A percentile compares a stretch with the other conserved stretches of the same genome.
Conservation (phyloP, 257 asterid species). For the Solanum chmielewskii region DNA sequence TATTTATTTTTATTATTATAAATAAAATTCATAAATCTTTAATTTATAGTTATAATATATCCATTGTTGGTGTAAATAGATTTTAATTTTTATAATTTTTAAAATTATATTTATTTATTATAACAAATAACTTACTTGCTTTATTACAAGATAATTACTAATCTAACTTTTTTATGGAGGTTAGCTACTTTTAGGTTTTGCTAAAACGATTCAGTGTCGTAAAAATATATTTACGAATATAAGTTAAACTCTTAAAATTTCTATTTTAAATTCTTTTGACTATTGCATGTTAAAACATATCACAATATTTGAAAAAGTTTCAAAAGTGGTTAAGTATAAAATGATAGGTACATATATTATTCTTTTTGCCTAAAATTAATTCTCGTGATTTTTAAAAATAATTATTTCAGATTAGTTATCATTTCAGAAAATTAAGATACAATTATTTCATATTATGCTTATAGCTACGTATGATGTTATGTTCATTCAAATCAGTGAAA, state of each 20-base stretch:
- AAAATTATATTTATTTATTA: background rate
- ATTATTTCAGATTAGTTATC: background rate
- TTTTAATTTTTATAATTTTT: too few species aligned
- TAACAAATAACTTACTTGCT: background rate
- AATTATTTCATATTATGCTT: background rate
- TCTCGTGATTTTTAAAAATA: too few species aligned
- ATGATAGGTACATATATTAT: conserved; percentile 14
- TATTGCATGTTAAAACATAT: background rate
- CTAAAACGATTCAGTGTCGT: background rate
- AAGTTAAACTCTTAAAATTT: background rate
- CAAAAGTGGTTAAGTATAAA: conserved; percentile 20
- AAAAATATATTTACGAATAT: background rate
- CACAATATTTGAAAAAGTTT: conserved; percentile 8
- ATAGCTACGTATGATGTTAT: background rate
- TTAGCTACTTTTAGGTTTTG: background rate
- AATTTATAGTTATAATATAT: background rate
- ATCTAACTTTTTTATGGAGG: background rate
- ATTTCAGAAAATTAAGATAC: background rate
- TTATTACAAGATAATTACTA: background rate
- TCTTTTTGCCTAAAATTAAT: fast-evolving
- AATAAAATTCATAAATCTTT: too few species aligned
- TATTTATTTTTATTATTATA: too few species aligned
- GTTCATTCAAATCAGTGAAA: too few species aligned
- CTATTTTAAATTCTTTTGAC: background rate
- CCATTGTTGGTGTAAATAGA: too few species aligned